Evolutionary conservation across 441 rosid species (phyloP), one percentile per base, ranked within the genome.

Genomic region (Euphorbia celastroides): DNA sequence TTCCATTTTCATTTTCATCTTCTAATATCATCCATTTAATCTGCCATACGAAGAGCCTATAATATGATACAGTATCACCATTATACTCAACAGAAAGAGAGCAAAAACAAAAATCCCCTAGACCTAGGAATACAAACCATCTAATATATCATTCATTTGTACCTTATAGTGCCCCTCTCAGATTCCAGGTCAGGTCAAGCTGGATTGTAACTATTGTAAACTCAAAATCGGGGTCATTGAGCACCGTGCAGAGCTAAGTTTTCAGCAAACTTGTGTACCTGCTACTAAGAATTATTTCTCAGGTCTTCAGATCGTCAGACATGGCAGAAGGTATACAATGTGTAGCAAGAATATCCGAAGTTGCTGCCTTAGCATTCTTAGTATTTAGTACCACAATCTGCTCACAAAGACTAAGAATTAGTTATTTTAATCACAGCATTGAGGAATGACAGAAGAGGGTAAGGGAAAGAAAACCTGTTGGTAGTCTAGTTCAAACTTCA

Each of bases 241-340:
- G 22, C 30, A 28, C 17, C 0, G 25, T 38, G 12, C 11, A 11
- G 31, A 44, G 17, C 46, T 31, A 31, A 20, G 23, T 7, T 42
- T 34, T 36, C 56, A 12, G 70, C 56, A 19, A 57, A 23, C 6
- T 28, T 58, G 57, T 27, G 31, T n/a, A 27, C 57, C 54, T 17
- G 23, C 2, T 14, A 36, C 57, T 22, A 22, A n/a, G n/a, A 28
- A 55, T 26, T 17, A 27, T 28, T 20, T 10, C 65, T 75, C 64
- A 71, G 14, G 70, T 69, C 80, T 84, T 89, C 64, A 93, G 96
- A 82, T 93, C 96, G 71, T 82, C 92, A 36, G 97, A 93, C 87
- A 87, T 84, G 12, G 97, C 89, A 23, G 96, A 85, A 62, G 98
- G 94, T 80, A 93, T 89, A 78, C 97, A 85, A 66, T 93, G 98